Evolutionary conservation across 805 yeast species (phyloP).

Genomic region (Metschnikowia matae): DNA sequence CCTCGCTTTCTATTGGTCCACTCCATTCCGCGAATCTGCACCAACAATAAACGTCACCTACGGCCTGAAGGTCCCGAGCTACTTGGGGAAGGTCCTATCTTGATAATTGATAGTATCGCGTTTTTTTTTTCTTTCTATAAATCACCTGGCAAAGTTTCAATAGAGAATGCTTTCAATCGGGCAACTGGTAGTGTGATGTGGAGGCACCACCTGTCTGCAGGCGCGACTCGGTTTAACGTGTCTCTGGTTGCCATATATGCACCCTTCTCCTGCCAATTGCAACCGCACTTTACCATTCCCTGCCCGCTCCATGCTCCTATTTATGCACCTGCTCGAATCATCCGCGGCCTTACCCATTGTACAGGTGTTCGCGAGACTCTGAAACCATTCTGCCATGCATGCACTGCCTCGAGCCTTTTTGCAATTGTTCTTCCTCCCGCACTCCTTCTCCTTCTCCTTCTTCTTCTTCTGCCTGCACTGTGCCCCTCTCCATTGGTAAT

Average conservation of each 20-base stretch:
- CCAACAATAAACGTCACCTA: background rate
- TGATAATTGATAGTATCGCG: background rate
- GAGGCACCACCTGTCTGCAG: background rate
- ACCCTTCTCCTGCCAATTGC: slow-evolving; percentile 2
- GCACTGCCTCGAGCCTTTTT: too few species aligned
- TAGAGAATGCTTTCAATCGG: background rate
- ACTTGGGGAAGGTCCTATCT: background rate
- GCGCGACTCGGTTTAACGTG: background rate
- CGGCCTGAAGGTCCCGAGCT: background rate
- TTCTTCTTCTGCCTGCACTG: too few species aligned
- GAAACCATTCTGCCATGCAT: background rate
- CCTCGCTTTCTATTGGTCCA: slow-evolving; percentile 9
- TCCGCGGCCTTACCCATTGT: slow-evolving; percentile 2
- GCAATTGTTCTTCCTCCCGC: too few species aligned
- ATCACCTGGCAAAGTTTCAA: background rate
- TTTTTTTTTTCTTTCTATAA: background rate
- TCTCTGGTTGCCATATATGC: background rate
- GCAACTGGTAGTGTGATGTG: background rate
- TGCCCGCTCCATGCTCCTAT: background rate
- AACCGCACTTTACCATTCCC: background rate
- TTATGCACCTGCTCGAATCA: slow-evolving; percentile 2
- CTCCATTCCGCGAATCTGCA: slow-evolving; percentile 2
- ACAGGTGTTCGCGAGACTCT: background rate
- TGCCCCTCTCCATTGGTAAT: too few species aligned
- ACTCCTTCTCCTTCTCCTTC: too few species aligned